Base-by-base conservation (phyloP, 2,329 filamentous ascomycete genomes). In the Phoma sp. region DNA sequence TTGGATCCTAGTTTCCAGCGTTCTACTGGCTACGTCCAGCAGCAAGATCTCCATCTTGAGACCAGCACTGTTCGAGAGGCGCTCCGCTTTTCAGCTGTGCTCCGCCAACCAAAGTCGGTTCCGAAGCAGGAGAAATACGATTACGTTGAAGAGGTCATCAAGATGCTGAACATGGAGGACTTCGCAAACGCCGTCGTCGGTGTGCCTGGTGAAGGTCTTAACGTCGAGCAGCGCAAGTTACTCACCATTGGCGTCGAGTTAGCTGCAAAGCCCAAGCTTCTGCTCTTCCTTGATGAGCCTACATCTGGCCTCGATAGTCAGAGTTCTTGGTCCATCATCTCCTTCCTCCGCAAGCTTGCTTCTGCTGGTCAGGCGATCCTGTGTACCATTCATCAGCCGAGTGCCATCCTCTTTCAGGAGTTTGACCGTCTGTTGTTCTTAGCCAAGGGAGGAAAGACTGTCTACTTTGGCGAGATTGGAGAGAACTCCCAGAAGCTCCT, bases 201-300 rank as follows among this genome's bases (percentile, higher is more conserved):
- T 58, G 78, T 84, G 0, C 84, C 85, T 0, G 86, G 86, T 0
- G 82, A 81, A 50, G 85, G 83, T 83, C 77, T 90, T 13, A 86
- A 86, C 10, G 86, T 90, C 5, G 87, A 90, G 70, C 85, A 90
- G 70, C 81, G 85, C 54, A 91, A 91, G 74, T 80, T 87, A 43
- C 77, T 90, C 8, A 90, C 88, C 0, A 91, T 91, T 55, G 88
- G 86, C 58, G 88, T 90, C 9, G 88, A 91, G 68, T 77, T 91
- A 13, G 88, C 87, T 6, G 88, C 88, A 2, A 86, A 89, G 68
- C 88, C 88, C 0, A 81, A 81, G 57, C 78, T 88, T 0, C 74
- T 88, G 0, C 80, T 88, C 1, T 88, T 87, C 74, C 77, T 88
- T 8, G 85, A 88, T 45, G 85, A 87, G 63, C 86, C 47, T 2